phyloP scores from a whole-genome alignment of 441 rosid genomes.

The Adansonia gregorii region DNA sequence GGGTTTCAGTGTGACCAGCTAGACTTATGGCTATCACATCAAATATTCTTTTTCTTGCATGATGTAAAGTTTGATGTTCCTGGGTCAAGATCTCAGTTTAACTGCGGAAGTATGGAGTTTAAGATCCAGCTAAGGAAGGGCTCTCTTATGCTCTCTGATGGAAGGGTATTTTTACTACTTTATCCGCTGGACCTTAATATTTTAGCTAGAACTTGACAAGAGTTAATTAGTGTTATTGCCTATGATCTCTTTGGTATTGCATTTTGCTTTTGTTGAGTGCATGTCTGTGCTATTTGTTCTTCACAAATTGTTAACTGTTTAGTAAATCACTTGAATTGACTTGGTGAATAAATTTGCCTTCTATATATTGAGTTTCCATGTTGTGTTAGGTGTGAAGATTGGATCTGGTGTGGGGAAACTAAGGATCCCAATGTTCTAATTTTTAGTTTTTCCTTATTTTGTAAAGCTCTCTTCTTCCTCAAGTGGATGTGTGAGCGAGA shows the following conservation, averaged over 20 bases:
- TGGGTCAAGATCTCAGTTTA: conserved; percentile 53
- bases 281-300: background rate
- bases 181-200: background rate
- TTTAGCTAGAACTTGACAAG: conserved; percentile 2
- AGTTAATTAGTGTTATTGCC: conserved; percentile 14
- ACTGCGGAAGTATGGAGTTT: conserved; percentile 47
- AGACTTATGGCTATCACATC: conserved; percentile 74
- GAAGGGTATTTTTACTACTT: conserved; percentile 61
- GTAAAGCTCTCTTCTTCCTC: conserved; percentile 10
- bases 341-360: conserved; percentile 2
- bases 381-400: background rate
- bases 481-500: background rate
- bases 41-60: conserved; percentile 71
- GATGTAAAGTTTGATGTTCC: conserved; percentile 55
- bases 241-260: conserved; percentile 8
- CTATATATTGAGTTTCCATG: conserved; percentile 8
- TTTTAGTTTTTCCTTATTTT: background rate
- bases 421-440: background rate
- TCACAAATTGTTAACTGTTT: background rate
- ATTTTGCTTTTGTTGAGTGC: background rate
- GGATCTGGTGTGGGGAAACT: background rate
- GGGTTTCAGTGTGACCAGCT: conserved; percentile 60
- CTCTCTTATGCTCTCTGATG: conserved; percentile 84
- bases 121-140: conserved; percentile 60
- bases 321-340: background rate